Percentiles rank a stretch among this genome's conserved stretches.
Evolutionary conservation across 2,329 filamentous ascomycete species (phyloP).

Genomic region (Fusarium virguliforme): DNA sequence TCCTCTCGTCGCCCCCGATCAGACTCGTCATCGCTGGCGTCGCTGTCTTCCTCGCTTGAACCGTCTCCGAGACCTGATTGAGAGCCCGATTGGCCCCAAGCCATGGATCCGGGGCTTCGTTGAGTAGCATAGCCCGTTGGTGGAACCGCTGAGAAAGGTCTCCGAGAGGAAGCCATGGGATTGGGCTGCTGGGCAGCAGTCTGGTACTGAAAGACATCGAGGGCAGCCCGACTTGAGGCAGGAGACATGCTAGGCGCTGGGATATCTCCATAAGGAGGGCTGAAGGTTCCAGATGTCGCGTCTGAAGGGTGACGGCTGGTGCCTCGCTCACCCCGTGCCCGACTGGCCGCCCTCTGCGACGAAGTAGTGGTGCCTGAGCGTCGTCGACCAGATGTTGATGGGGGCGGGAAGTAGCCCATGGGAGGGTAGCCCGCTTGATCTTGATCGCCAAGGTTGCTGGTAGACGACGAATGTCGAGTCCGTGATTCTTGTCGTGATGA

Average conservation of each 20-base stretch:
- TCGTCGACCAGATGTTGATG: constrained; percentile 59
- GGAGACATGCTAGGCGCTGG: constrained; percentile 45
- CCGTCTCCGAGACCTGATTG: constrained; percentile 53
- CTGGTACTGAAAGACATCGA: constrained; percentile 70
- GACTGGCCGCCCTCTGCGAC: constrained; percentile 57
- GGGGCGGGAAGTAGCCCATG: constrained; percentile 68
- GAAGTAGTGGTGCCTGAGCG: constrained; percentile 62
- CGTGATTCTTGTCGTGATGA: constrained; percentile 55
- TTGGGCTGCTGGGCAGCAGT: constrained; percentile 60
- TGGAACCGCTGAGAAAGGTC: constrained; percentile 57
- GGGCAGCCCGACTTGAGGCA: constrained; percentile 48
- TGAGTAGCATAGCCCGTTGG: constrained; percentile 51
- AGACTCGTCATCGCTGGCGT: constrained; percentile 49
- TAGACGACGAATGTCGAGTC: constrained; percentile 58
- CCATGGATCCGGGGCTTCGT: constrained; percentile 48
- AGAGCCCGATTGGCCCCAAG: constrained; percentile 54
- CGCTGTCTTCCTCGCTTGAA: constrained; percentile 57
- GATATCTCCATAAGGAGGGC: constrained; percentile 55
- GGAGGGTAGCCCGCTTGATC: constrained; percentile 61
- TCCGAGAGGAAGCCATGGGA: constrained; percentile 56
- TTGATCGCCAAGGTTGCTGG: constrained; percentile 56
- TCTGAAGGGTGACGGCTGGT: constrained; percentile 64
- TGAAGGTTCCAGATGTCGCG: constrained; percentile 55
- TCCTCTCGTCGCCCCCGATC: constrained; percentile 52
- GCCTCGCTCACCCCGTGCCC: constrained; percentile 55